Percentiles rank a stretch among this genome's conserved stretches.
Evolutionary conservation across 345 rosid genomes (phyloP).

Genomic region (Clausena lansium): DNA sequence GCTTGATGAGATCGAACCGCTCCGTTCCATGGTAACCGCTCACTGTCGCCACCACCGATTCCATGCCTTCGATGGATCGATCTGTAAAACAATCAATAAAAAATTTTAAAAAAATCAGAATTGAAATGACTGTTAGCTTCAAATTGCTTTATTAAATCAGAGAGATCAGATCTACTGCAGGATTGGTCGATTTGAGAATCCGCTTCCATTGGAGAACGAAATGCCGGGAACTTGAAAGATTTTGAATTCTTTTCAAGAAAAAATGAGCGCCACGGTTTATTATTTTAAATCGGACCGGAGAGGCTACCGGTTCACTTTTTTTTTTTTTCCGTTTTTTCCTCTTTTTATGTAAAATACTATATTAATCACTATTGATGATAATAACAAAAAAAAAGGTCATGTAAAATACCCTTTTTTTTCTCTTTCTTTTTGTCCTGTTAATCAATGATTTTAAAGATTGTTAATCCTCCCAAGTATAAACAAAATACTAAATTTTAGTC

Average conservation of each 20-base stretch:
- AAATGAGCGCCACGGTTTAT: not conserved
- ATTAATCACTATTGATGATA: too few species aligned
- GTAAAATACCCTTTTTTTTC: too few species aligned
- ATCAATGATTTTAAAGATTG: too few species aligned
- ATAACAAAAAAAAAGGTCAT: too few species aligned
- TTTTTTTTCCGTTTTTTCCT: rapidly evolving
- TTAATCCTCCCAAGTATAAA: too few species aligned
- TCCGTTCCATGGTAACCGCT: constrained; percentile 84
- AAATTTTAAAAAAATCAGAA: not conserved
- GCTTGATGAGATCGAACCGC: constrained; percentile 81
- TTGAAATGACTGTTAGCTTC: not conserved
- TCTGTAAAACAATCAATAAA: not conserved
- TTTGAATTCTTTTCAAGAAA: constrained; percentile 12
- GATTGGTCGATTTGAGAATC: constrained; percentile 4
- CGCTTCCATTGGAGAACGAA: not conserved
- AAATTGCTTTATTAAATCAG: not conserved
- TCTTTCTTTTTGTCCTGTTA: too few species aligned
- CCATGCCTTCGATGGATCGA: constrained; percentile 55
- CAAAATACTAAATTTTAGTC: too few species aligned
- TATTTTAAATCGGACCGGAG: not conserved
- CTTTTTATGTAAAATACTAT: not conserved
- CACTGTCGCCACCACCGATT: constrained; percentile 81
- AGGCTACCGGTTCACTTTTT: not conserved
- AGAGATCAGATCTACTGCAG: not conserved
- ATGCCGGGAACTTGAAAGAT: constrained; percentile 31